Evolutionary conservation across 495 filamentous ascomycete species (phyloP).

Genomic region (Neurospora sp.): DNA sequence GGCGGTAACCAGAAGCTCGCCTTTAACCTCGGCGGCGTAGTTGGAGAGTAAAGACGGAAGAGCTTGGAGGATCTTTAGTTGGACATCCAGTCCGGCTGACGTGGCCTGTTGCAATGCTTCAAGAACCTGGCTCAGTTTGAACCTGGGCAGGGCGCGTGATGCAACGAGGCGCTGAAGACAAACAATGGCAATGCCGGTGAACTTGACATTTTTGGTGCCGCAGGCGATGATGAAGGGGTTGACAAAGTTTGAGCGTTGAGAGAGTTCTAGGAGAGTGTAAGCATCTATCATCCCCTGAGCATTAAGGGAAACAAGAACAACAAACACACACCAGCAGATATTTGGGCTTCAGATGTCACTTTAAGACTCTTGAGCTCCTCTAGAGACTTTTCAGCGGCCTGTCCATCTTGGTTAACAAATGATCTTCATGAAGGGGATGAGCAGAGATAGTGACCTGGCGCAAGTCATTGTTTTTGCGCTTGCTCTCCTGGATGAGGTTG

Average conservation of each 20-base stretch:
- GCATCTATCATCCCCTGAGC: not conserved
- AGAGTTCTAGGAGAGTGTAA: conserved; percentile 54
- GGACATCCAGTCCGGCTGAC: conserved; percentile 68
- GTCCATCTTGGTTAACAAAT: conserved; percentile 1
- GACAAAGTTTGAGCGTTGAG: conserved; percentile 69
- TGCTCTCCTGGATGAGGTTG: conserved; percentile 90
- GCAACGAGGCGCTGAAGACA: conserved; percentile 85
- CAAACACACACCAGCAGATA: conserved; percentile 59
- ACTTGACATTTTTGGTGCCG: conserved; percentile 75
- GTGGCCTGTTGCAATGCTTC: conserved; percentile 79
- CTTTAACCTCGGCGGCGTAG: conserved; percentile 72
- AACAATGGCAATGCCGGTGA: conserved; percentile 73
- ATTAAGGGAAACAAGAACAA: not conserved
- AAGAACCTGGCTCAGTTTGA: conserved; percentile 69
- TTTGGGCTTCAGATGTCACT: conserved; percentile 67
- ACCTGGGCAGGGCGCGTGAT: conserved; percentile 60
- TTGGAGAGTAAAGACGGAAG: conserved; percentile 87
- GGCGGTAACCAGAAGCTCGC: conserved; percentile 67
- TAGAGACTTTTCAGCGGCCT: conserved; percentile 91
- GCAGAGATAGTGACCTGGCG: conserved; percentile 51
- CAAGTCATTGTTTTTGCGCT: conserved; percentile 81
- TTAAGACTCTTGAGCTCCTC: conserved; percentile 78
- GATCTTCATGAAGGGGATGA: conserved; percentile 12
- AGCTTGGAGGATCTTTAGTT: conserved; percentile 91
- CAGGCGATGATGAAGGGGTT: conserved; percentile 92